Evolutionary conservation across 2,329 filamentous ascomycete species (phyloP).

Genomic region (Diaporthe capsici): DNA sequence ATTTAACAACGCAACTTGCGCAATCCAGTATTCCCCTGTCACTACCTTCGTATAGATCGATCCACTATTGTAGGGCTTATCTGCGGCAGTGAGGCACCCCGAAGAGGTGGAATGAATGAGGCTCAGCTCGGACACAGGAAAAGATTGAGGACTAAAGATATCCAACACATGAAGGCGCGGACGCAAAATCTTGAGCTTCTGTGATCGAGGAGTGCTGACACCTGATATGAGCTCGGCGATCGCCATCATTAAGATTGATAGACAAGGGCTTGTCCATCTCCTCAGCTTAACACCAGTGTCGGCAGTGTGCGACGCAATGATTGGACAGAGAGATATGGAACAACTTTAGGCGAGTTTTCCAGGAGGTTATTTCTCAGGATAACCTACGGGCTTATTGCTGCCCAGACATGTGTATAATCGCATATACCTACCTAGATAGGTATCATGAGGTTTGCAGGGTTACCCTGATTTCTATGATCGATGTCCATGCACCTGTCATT

Average conservation of each 20-base stretch:
- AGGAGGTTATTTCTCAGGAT: background rate
- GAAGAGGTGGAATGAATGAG: too few relatives aligned
- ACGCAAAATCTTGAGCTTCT: too few relatives aligned
- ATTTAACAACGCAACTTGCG: too few relatives aligned
- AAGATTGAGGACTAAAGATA: too few relatives aligned
- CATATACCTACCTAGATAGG: background rate
- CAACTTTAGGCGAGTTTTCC: background rate
- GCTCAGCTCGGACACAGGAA: too few relatives aligned
- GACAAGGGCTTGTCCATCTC: background rate
- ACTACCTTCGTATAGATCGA: too few relatives aligned
- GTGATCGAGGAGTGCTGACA: too few relatives aligned
- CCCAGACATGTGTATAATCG: background rate
- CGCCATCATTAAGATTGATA: background rate
- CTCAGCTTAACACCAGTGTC: background rate
- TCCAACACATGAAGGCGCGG: too few relatives aligned
- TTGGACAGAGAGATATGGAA: background rate
- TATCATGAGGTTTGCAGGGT: background rate
- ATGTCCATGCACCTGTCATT: background rate
- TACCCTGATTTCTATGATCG: background rate
- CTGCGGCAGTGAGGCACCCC: too few relatives aligned
- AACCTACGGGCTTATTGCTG: constrained; percentile 1
- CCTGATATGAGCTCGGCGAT: background rate
- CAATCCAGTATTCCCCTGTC: too few relatives aligned
- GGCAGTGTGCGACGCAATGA: background rate
- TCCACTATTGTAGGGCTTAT: too few relatives aligned